Evolutionary conservation across 345 rosid genomes (phyloP), one percentile per base, ranked within the genome.

Genomic region (Heritiera littoralis): DNA sequence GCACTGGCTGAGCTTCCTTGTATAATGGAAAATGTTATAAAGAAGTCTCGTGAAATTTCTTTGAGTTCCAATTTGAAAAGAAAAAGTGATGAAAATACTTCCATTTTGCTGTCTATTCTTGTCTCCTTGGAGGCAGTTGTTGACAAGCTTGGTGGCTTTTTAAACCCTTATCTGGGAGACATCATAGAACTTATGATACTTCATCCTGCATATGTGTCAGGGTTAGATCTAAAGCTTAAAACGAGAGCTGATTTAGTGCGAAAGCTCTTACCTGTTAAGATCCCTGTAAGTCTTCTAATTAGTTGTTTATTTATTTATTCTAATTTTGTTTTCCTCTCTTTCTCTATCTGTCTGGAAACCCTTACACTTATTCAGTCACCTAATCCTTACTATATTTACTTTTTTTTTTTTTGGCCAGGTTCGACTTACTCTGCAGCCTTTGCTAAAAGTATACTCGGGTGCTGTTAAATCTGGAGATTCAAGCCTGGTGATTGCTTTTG

Each of bases 141-240:
- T 66, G 97, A 90, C 81, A 91, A 94, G 83, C 93, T 96, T 79
- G 99, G 97, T 75, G 93, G 97, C 77, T 96, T 96, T 81, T 79
- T 96, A 72, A 94, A 85, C 83, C 99, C 99, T 20, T 90, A 92
- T 82, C 97, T 96, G 72, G 90, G 87, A 65, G 93, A 92, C 80
- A 86, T 96, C 75, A 77, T 88, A 32, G 79, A 86, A 85, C 84
- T 96, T 69, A 58, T 90, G 87, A 90, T 96, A 77, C 89, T 94
- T 77, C 80, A 70, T 78, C 91, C 89, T 48, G 93, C 89, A 76
- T 91, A 86, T 76, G 85, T 85, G 49, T 81, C 87, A 48, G 93
- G 82, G 81, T 80, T 84, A 43, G 89, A 92, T 84, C 77, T 65
- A 72, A 94, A 94, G 86, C 85, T 94, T 12, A 96, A 87, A 85